Base-by-base conservation (phyloP, 1,139 yeast species). In the Wickerhamomyces sp. region DNA sequence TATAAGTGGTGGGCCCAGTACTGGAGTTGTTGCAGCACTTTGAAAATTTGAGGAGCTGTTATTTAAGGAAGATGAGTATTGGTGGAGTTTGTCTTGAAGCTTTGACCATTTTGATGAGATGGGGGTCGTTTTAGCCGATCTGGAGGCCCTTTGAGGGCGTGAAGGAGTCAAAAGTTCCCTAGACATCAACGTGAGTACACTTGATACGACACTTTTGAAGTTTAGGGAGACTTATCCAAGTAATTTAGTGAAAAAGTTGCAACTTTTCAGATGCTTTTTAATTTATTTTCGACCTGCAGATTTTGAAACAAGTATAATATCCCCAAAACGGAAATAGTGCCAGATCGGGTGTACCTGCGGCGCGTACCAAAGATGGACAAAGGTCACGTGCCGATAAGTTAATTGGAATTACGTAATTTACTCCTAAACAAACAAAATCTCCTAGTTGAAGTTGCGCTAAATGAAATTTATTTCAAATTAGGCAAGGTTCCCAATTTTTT, bases 101-200 rank as follows among this genome's bases (percentile, higher is more conserved):
- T 41, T 44, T 7, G 46, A 33, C 54, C 54, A 48, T 21, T 42
- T 47, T 6, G 49, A 46, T 3, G 41, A 5, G 23, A 26, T 36
- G 10, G 22, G 23, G 3, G 32, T 23, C 5, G 35, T 21, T 13
- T 23, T 13, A 18, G 32, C 23, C 3, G 32, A 26, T 14, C 25
- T 26, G 8, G 33, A 28, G 13, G 33, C 4, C 7, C 32, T 12
- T 9, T 35, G 17, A 5, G 26, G 19, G 21, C 30, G 19, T 30
- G 28, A 23, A 12, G 26, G 37, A 12, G 35, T 23, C 14, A n/a
- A 14, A 18, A 8, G 25, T 16, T 16, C 35, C 27, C 16, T 33
- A 20, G 15, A 36, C 30, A 18, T 27, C n/a, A n/a, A n/a, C n/a
- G n/a, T n/a, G n/a, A n/a, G n/a, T n/a, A n/a, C n/a, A n/a, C n/a